Percentiles rank a stretch among this genome's conserved stretches.
Evolutionary conservation across 2,329 filamentous ascomycete genomes (phyloP).

Genomic region (Lanzia echinophila): DNA sequence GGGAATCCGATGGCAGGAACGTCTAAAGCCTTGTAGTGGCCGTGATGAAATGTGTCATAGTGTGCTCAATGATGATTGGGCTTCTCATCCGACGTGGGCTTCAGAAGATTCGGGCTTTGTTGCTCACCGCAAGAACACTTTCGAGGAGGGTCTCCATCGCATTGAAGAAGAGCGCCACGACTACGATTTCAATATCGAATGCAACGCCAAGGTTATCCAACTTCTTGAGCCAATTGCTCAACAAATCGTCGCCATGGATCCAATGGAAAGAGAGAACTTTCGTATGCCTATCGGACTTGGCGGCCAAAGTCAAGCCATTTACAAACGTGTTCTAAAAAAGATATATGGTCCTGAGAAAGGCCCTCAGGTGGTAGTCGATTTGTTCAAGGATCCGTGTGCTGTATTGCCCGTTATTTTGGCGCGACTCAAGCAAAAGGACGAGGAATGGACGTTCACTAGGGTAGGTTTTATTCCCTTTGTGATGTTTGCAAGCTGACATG

Average conservation of each 20-base stretch:
- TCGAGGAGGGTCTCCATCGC: slow-evolving; percentile 86
- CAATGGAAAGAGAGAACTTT: slow-evolving; percentile 66
- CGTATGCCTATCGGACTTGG: slow-evolving; percentile 77
- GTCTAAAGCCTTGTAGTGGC: slow-evolving; percentile 85
- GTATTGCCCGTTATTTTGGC: slow-evolving; percentile 86
- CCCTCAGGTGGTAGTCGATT: slow-evolving; percentile 75
- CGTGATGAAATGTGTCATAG: slow-evolving; percentile 90
- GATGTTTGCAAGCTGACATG: neutral
- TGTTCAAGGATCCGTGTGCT: slow-evolving; percentile 76
- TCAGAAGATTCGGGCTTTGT: slow-evolving; percentile 98
- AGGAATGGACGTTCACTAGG: slow-evolving; percentile 94
- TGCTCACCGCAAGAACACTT: slow-evolving; percentile 92
- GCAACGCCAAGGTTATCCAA: slow-evolving; percentile 90
- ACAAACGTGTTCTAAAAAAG: slow-evolving; percentile 95
- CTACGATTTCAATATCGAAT: slow-evolving; percentile 97
- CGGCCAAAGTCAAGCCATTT: slow-evolving; percentile 92
- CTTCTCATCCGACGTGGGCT: slow-evolving; percentile 96
- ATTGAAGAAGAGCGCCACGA: slow-evolving; percentile 98
- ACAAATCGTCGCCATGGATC: slow-evolving; percentile 73
- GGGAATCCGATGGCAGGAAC: slow-evolving; percentile 46
- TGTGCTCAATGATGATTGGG: slow-evolving; percentile 96
- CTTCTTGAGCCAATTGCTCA: slow-evolving; percentile 91
- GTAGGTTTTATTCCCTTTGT: slow-evolving; percentile 26
- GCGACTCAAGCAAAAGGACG: slow-evolving; percentile 88
- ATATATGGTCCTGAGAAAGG: slow-evolving; percentile 85